These are phyloP conservation scores for Ogataea corticis DNA, from an alignment of 805 yeast species.

Conservation along the genomic window DNA sequence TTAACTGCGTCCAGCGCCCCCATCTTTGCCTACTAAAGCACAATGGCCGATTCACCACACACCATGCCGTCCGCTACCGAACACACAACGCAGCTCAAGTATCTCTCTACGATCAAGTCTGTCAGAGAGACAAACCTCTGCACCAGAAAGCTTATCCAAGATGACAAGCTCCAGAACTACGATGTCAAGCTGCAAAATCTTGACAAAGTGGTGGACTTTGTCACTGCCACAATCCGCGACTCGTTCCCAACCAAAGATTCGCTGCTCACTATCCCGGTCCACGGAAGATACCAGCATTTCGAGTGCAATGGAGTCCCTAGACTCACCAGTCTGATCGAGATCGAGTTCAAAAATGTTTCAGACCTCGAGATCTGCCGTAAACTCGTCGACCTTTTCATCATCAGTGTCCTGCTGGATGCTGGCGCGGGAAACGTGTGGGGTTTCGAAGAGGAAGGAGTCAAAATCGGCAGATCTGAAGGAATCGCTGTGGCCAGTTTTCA, in stretches of 20 bases:
- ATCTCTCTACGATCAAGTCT: constrained; percentile 51
- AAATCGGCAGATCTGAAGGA: constrained; percentile 56
- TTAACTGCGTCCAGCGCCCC: background rate
- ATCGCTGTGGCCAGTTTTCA: constrained; percentile 60
- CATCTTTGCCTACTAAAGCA: too few species aligned
- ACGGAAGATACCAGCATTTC: constrained; percentile 69
- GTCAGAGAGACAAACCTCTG: constrained; percentile 53
- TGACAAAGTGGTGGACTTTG: constrained; percentile 44
- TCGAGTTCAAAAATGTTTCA: constrained; percentile 33
- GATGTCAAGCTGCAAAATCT: constrained; percentile 46
- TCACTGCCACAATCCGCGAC: constrained; percentile 43
- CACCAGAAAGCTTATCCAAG: constrained; percentile 42
- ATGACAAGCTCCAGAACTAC: constrained; percentile 42
- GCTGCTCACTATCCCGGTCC: constrained; percentile 55
- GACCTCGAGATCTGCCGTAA: constrained; percentile 51
- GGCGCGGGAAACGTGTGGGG: constrained; percentile 67
- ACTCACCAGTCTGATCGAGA: constrained; percentile 41
- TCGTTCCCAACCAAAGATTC: constrained; percentile 44
- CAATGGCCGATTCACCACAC: background rate
- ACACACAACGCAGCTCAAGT: constrained; percentile 22
- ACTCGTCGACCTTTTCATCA: constrained; percentile 56
- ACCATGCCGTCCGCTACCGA: constrained; percentile 11
- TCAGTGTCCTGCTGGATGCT: constrained; percentile 64
- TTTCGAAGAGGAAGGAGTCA: constrained; percentile 42
- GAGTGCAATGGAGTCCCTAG: constrained; percentile 51